A percentile compares a stretch with the other conserved stretches of the same genome.
These are phyloP conservation scores for Lachnellula cervina DNA, from an alignment of 2,329 filamentous ascomycete genomes.

Conservation along the genomic window DNA sequence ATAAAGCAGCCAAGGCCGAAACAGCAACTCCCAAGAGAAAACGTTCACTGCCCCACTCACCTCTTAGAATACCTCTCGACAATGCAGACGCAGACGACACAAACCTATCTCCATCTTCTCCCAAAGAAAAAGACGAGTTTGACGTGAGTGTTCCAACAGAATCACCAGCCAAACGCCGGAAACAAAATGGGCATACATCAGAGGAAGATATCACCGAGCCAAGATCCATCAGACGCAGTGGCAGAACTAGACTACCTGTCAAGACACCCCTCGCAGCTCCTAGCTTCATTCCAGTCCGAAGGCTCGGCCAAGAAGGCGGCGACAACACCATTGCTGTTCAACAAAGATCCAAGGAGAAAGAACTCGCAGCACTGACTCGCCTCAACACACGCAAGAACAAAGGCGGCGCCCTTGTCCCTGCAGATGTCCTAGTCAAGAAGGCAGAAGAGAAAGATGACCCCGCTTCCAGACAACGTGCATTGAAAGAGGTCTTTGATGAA, in stretches of 20 bases:
- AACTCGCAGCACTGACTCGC: constrained; percentile 38
- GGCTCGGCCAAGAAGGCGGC: constrained; percentile 25
- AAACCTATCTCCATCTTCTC: constrained; percentile 20
- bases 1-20: constrained; percentile 32
- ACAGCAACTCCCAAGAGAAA: constrained; percentile 23
- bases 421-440: constrained; percentile 30
- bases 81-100: constrained; percentile 14
- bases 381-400: constrained; percentile 45
- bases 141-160: constrained; percentile 15
- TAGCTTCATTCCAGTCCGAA: constrained; percentile 30
- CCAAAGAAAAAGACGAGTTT: constrained; percentile 21
- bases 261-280: constrained; percentile 24
- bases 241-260: constrained; percentile 29
- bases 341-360: constrained; percentile 37
- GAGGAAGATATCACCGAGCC: constrained; percentile 17
- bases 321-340: constrained; percentile 26
- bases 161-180: constrained; percentile 20
- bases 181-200: constrained; percentile 3
- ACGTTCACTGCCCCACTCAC: constrained; percentile 29
- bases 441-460: constrained; percentile 37
- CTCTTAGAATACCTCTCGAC: constrained; percentile 27
- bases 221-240: constrained; percentile 27
- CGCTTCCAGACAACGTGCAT: constrained; percentile 32
- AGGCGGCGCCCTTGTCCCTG: constrained; percentile 33
- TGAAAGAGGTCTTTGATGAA: constrained; percentile 32